These are phyloP conservation scores for Xanthoceras sorbifolium DNA, from an alignment of 345 rosid species.

Conservation along the genomic window DNA sequence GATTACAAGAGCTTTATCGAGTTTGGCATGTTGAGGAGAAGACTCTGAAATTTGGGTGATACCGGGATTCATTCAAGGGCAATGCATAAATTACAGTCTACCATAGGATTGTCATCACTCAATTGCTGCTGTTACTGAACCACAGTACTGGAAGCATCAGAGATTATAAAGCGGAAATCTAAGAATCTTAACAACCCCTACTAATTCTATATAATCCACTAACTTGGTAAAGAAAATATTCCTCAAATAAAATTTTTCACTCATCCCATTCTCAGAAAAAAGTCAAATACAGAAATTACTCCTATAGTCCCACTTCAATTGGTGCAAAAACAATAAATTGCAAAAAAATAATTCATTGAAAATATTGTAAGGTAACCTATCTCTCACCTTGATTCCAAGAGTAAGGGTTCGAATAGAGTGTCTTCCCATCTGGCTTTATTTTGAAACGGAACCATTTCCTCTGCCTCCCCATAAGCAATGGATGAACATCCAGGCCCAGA, in stretches of 20 bases:
- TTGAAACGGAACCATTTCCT: slow-evolving; percentile 93
- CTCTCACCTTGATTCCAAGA: slow-evolving; percentile 90
- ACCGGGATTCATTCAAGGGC: not conserved
- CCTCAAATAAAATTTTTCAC: not conserved
- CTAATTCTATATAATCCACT: not conserved
- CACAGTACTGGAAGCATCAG: no score
- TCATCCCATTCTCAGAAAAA: not conserved
- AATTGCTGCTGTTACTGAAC: no score
- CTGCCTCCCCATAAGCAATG: slow-evolving; percentile 82
- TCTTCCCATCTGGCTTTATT: slow-evolving; percentile 72
- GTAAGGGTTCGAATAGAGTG: slow-evolving; percentile 76
- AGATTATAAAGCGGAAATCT: not conserved
- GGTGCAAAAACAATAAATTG: not conserved
- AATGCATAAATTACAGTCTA: no score
- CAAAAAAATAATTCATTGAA: not conserved
- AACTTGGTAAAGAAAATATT: no score
- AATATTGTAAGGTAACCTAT: not conserved
- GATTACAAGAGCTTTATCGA: not conserved
- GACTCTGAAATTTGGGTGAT: not conserved
- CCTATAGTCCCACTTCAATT: not conserved
- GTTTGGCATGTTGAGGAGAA: not conserved
- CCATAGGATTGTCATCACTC: not conserved
- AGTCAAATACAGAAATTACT: not conserved
- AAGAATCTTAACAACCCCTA: not conserved
- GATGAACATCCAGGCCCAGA: slow-evolving; percentile 99